These are phyloP conservation scores for Ophiostoma piceae DNA, from an alignment of 2,329 filamentous ascomycete genomes.

Conservation along the genomic window DNA sequence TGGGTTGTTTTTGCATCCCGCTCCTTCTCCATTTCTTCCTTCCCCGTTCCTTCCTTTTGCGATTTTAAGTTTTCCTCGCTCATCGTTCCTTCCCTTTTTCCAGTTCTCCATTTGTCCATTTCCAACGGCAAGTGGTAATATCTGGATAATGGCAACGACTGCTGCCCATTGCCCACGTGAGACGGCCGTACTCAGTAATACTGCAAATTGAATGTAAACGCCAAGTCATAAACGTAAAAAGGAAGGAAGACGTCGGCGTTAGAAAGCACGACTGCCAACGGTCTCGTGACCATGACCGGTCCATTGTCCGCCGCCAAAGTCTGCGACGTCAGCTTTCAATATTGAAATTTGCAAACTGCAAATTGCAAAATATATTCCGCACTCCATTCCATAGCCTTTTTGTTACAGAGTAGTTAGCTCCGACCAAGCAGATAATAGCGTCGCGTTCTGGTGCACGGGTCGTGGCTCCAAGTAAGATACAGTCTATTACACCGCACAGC, in stretches of 20 bases:
- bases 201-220: not conserved
- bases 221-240: not conserved
- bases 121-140: not conserved
- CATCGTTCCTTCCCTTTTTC: not conserved
- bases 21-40: not conserved
- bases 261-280: not conserved
- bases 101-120: constrained; percentile 14
- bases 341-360: not conserved
- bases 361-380: not conserved
- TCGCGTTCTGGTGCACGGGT: not conserved
- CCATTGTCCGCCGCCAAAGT: constrained; percentile 4
- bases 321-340: not conserved
- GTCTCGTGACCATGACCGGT: constrained; percentile 8
- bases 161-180: not conserved
- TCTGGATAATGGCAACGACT: not conserved
- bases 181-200: not conserved
- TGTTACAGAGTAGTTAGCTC: no score
- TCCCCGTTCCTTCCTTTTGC: not conserved
- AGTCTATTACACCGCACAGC: not conserved
- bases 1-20: not conserved
- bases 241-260: no score
- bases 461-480: not conserved
- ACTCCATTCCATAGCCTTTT: not conserved
- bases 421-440: constrained; percentile 1
- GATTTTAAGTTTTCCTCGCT: not conserved